phyloP scores from a whole-genome alignment of 352 stramenopile species.

The Pythium diclinum region DNA sequence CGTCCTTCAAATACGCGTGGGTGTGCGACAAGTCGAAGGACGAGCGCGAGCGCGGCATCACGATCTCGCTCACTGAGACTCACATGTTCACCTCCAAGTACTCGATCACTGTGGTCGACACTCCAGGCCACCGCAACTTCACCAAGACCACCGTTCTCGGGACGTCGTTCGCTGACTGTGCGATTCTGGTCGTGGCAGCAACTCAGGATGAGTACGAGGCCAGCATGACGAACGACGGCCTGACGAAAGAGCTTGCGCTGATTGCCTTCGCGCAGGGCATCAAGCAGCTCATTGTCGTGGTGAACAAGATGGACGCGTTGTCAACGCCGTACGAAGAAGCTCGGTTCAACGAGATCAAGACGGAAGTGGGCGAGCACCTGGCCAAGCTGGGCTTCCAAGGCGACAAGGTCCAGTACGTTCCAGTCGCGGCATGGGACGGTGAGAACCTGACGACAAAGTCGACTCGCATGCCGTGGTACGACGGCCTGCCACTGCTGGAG shows the following conservation, averaged over 20 bases:
- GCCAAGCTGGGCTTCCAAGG: slow-evolving; percentile 97
- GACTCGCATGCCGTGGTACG: slow-evolving; percentile 96
- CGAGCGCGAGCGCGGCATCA: slow-evolving; percentile 96
- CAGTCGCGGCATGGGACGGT: slow-evolving; percentile 95
- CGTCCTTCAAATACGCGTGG: slow-evolving; percentile 98
- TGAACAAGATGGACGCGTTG: slow-evolving; percentile 99
- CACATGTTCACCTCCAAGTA: slow-evolving; percentile 96
- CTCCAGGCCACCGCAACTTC: slow-evolving; percentile 97
- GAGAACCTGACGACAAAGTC: slow-evolving; percentile 98
- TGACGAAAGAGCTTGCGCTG: slow-evolving; percentile 95
- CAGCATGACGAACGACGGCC: slow-evolving; percentile 90
- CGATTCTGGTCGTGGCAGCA: slow-evolving; percentile 93
- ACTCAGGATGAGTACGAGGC: slow-evolving; percentile 90
- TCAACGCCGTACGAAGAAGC: slow-evolving; percentile 91
- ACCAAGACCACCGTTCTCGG: slow-evolving; percentile 99
- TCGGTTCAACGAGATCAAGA: slow-evolving; percentile 95
- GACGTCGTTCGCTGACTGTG: slow-evolving; percentile 95
- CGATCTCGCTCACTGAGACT: slow-evolving; percentile 95
- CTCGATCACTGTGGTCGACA: slow-evolving; percentile 96
- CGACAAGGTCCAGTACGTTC: slow-evolving; percentile 94
- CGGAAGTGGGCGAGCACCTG: slow-evolving; percentile 89
- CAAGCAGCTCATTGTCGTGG: slow-evolving; percentile 97
- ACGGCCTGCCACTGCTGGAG: slow-evolving; percentile 89
- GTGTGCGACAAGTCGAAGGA: slow-evolving; percentile 89
- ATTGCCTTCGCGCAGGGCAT: slow-evolving; percentile 96